Evolutionary conservation across 2,329 filamentous ascomycete species (phyloP).

Genomic region (Alternaria sp.): DNA sequence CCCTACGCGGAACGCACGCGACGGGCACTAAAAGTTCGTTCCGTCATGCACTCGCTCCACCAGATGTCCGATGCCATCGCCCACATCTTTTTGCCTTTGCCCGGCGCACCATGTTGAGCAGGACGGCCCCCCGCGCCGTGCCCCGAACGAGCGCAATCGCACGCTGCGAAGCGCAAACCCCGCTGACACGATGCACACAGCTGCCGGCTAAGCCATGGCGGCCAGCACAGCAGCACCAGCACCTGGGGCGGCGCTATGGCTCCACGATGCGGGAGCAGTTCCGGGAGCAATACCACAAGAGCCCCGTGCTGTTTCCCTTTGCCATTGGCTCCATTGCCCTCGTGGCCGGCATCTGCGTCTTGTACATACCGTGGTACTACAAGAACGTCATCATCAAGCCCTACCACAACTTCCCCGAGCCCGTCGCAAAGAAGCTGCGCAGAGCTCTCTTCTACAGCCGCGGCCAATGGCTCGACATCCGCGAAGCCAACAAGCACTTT

Average conservation of each 20-base stretch:
- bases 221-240: constrained; percentile 36
- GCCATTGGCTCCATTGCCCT: constrained; percentile 46
- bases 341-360: constrained; percentile 45
- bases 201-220: constrained; percentile 33
- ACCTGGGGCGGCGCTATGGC: constrained; percentile 33
- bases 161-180: constrained; percentile 33
- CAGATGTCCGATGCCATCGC: constrained; percentile 13
- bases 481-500: constrained; percentile 83
- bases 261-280: constrained; percentile 36
- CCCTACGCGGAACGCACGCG: constrained; percentile 35
- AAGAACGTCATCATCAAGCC: constrained; percentile 54
- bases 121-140: constrained; percentile 37
- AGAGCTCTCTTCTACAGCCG: constrained; percentile 83
- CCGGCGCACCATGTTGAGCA: constrained; percentile 45
- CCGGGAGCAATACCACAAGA: constrained; percentile 44
- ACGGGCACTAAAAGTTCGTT: constrained; percentile 35
- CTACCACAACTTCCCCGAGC: constrained; percentile 68
- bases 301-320: constrained; percentile 50
- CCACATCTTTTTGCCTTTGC: constrained; percentile 20
- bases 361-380: constrained; percentile 57
- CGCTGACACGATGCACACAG: constrained; percentile 25
- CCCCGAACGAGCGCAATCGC: constrained; percentile 27
- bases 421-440: constrained; percentile 78
- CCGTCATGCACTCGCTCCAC: constrained; percentile 29
- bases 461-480: constrained; percentile 69